These are phyloP conservation scores for Tilletia setariae DNA, from an alignment of 1,284 basidiomycete species.

Conservation along the genomic window DNA sequence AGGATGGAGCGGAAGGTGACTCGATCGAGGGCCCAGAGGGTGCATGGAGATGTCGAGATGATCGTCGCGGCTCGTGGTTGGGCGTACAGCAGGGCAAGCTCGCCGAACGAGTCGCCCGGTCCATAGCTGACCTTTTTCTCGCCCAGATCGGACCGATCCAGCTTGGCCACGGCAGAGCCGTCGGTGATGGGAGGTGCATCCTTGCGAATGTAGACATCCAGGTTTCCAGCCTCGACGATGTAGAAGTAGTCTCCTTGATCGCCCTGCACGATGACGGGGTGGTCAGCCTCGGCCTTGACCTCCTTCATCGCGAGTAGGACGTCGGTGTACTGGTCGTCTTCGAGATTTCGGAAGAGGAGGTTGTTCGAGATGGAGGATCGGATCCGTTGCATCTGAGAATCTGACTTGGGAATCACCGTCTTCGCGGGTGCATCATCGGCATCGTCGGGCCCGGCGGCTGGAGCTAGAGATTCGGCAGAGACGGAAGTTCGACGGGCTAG, in stretches of 20 bases:
- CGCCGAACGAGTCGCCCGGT: constrained; percentile 86
- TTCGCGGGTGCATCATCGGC: constrained; percentile 30
- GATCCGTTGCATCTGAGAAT: constrained; percentile 82
- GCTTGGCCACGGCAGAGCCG: neutral
- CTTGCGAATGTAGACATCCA: constrained; percentile 75
- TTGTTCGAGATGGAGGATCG: constrained; percentile 80
- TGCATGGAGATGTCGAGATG: constrained; percentile 73
- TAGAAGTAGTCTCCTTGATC: constrained; percentile 98
- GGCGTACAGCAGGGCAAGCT: constrained; percentile 96
- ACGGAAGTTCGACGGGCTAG: constrained; percentile 89
- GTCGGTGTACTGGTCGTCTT: constrained; percentile 89
- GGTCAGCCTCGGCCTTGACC: constrained; percentile 67
- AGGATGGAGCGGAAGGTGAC: constrained; percentile 99
- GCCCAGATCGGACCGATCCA: constrained; percentile 26
- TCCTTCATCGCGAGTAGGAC: constrained; percentile 96
- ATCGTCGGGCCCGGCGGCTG: constrained; percentile 51
- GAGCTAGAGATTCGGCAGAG: constrained; percentile 91
- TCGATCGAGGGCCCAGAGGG: constrained; percentile 90
- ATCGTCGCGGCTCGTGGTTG: constrained; percentile 93
- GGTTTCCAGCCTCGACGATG: constrained; percentile 82
- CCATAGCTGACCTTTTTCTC: constrained; percentile 66
- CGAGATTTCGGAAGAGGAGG: constrained; percentile 92
- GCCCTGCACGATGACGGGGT: constrained; percentile 91
- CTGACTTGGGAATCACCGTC: constrained; percentile 70
- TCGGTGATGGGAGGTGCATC: neutral